phyloP scores from a whole-genome alignment of 441 rosid species.

The Lepidium campestre region DNA sequence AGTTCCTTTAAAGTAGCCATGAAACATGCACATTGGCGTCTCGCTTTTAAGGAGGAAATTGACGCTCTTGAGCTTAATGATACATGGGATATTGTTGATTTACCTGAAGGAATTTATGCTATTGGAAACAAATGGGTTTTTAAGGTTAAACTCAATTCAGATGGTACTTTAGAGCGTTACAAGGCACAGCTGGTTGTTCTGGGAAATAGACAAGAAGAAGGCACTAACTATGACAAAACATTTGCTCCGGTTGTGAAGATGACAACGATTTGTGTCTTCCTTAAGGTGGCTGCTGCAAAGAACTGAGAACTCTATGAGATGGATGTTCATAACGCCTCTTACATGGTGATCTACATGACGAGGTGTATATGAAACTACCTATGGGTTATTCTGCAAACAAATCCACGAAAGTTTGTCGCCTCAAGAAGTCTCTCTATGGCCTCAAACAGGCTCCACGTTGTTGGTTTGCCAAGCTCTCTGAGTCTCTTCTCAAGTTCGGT shows the following conservation, averaged over 20 bases:
- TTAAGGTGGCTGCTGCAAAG: not conserved
- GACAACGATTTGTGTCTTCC: not conserved
- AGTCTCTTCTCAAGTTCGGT: not conserved
- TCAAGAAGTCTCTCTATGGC: not conserved
- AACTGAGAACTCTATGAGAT: not conserved
- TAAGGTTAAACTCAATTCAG: not conserved
- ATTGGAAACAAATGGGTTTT: not conserved
- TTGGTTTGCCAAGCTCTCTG: not conserved
- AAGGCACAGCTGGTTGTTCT: not conserved
- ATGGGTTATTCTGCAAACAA: not conserved
- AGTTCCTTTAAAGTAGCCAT: too few relatives aligned
- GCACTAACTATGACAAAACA: not conserved
- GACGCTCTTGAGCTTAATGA: too few relatives aligned
- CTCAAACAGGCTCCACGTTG: not conserved
- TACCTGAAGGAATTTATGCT: too few relatives aligned
- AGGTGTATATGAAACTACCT: not conserved
- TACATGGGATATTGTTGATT: too few relatives aligned
- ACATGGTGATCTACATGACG: not conserved
- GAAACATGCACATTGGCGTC: too few relatives aligned
- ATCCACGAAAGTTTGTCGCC: not conserved
- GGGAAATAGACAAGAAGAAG: not conserved
- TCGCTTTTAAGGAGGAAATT: too few relatives aligned
- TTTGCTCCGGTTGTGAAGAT: not conserved
- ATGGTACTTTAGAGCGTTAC: not conserved
- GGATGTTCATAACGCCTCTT: not conserved